phyloP scores from a whole-genome alignment of 805 yeast genomes.

The Jamesozyma gamospora region DNA sequence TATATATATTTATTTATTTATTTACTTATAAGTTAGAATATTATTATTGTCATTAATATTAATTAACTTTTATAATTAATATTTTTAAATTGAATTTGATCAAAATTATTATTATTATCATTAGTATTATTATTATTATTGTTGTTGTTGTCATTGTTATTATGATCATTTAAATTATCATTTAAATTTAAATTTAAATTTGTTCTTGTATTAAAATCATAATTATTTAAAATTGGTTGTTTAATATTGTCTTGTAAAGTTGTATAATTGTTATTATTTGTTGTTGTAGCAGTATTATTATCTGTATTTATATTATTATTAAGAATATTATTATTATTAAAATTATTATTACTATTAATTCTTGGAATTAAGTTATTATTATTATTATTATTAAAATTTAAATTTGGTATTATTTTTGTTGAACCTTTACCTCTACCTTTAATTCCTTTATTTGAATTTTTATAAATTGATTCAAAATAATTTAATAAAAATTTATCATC shows the following conservation, averaged over 20 bases:
- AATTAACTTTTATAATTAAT: slow-evolving; percentile 15
- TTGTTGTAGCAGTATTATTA: slow-evolving; percentile 2
- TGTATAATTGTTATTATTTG: neutral
- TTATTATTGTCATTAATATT: no score
- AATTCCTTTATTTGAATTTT: slow-evolving; percentile 83
- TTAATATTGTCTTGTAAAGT: neutral
- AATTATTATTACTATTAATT: no score
- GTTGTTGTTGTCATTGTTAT: neutral
- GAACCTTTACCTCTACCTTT: slow-evolving; percentile 71
- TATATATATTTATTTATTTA: slow-evolving; percentile 1
- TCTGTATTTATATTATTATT: neutral
- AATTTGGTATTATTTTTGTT: slow-evolving; percentile 11
- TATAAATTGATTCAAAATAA: slow-evolving; percentile 74
- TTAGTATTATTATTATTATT: neutral
- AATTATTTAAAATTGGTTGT: no score
- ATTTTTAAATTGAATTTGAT: slow-evolving; percentile 18
- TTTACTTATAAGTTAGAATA: no score
- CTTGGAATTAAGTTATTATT: no score
- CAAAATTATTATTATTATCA: neutral
- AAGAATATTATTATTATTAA: neutral
- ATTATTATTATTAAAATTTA: neutral
- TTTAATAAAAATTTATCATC: slow-evolving; percentile 60
- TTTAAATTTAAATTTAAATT: no score
- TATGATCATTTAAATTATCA: no score
- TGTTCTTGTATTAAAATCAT: no score